Conservation (phyloP, 495 filamentous ascomycete genomes). For the Penicillium riverlandense region DNA sequence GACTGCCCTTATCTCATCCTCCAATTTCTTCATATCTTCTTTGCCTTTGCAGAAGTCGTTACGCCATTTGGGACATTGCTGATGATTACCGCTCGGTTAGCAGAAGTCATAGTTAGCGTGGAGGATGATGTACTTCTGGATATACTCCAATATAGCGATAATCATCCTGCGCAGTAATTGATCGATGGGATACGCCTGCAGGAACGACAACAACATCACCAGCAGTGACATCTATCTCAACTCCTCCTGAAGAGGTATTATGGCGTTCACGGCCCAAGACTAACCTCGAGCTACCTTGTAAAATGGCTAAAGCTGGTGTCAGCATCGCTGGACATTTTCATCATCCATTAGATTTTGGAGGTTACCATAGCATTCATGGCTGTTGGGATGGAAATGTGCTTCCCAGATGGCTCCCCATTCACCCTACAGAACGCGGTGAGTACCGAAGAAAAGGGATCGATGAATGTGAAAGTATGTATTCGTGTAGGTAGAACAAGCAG, state of each 20-base stretch:
- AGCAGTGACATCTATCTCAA: constrained; percentile 3
- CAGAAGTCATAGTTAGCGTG: background rate
- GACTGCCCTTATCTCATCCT: constrained; percentile 1
- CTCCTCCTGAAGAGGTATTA: background rate
- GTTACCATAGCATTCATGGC: constrained; percentile 3
- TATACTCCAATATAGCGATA: constrained; percentile 7
- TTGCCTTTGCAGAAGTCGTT: constrained; percentile 3
- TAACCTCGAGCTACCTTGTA: constrained; percentile 1
- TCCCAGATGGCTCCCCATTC: constrained; percentile 3
- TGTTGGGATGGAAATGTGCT: constrained; percentile 8
- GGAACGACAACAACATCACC: constrained; percentile 6
- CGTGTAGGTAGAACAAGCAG: background rate
- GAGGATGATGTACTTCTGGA: background rate
- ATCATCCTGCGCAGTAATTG: background rate
- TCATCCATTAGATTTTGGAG: background rate
- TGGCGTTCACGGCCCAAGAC: constrained; percentile 1
- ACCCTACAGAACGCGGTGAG: background rate
- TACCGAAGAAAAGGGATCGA: background rate
- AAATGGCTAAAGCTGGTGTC: background rate
- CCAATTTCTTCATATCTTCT: background rate
- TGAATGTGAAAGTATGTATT: background rate
- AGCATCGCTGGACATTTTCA: background rate
- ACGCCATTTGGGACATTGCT: background rate
- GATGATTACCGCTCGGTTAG: background rate
- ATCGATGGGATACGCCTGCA: constrained; percentile 3